These are phyloP conservation scores for Globisporangium carolinianum DNA, from an alignment of 352 stramenopile species.

Conservation along the genomic window DNA sequence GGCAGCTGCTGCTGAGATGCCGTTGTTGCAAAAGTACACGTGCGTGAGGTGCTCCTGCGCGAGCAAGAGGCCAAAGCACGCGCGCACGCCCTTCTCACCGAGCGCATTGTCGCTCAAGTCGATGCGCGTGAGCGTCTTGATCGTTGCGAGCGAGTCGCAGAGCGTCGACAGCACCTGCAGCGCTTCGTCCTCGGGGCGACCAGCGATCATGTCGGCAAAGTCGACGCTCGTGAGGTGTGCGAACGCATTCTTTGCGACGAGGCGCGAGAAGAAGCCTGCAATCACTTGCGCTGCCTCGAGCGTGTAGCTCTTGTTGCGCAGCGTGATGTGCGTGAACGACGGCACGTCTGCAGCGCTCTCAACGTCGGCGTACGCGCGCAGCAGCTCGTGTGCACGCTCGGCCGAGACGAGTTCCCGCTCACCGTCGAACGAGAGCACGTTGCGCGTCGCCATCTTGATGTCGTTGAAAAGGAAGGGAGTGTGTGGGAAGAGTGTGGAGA, in stretches of 20 bases:
- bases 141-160: conserved; percentile 53
- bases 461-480: too few species aligned
- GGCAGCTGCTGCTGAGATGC: conserved; percentile 86
- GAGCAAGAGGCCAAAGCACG: conserved; percentile 84
- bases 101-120: conserved; percentile 95
- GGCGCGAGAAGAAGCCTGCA: conserved; percentile 52
- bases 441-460: conserved; percentile 2
- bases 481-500: background rate
- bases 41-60: conserved; percentile 71
- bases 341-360: conserved; percentile 16
- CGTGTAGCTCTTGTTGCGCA: conserved; percentile 88
- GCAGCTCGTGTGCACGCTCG: conserved; percentile 56
- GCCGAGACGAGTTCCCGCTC: conserved; percentile 78
- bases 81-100: conserved; percentile 90
- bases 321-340: conserved; percentile 72
- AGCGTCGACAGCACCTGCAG: conserved; percentile 78
- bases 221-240: conserved; percentile 62
- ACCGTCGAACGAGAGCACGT: conserved; percentile 44
- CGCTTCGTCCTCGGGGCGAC: conserved; percentile 72
- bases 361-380: conserved; percentile 35
- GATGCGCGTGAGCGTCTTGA: conserved; percentile 77
- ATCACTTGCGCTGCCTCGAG: conserved; percentile 70
- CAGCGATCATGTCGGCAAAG: conserved; percentile 85
- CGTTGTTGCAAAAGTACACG: conserved; percentile 94
- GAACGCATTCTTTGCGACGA: conserved; percentile 48